These are phyloP conservation scores for Fusarium udum DNA, from an alignment of 2,329 filamentous ascomycete genomes.

Conservation along the genomic window DNA sequence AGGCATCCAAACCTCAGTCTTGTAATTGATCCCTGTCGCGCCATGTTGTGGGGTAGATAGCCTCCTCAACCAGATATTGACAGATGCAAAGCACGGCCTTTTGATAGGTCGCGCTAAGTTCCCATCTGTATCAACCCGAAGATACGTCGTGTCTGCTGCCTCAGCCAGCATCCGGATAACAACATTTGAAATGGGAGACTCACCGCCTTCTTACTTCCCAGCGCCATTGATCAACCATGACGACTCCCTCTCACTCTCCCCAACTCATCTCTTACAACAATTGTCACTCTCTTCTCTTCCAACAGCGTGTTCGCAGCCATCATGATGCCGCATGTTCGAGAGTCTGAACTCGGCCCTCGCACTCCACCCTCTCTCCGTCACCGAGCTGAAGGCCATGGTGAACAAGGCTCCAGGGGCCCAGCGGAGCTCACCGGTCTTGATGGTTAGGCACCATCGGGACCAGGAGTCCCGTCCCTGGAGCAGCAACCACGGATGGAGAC, in stretches of 20 bases:
- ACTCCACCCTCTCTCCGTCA: not conserved
- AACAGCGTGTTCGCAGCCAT: not conserved
- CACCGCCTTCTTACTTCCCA: not conserved
- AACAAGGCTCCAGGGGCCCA: not conserved
- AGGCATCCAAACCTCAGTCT: not conserved
- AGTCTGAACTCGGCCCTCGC: not conserved
- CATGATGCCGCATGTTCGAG: not conserved
- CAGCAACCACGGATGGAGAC: not conserved
- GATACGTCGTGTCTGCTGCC: not conserved
- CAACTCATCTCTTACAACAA: rapidly evolving
- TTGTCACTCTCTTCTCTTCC: not conserved
- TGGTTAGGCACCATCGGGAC: not conserved
- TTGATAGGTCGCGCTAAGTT: not conserved
- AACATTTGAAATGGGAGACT: not conserved
- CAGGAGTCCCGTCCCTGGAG: not conserved
- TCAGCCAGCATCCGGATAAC: rapidly evolving
- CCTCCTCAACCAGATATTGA: not conserved
- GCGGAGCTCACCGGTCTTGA: not conserved
- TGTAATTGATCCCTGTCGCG: not conserved
- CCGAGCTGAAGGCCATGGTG: rapidly evolving
- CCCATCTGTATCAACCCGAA: not conserved
- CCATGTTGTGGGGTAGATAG: not conserved
- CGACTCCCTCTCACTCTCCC: not conserved
- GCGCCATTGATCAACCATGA: too few relatives aligned
- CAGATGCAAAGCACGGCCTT: not conserved